Evolutionary conservation across 805 yeast species (phyloP).

Genomic region (Kodamaea sagamina): DNA sequence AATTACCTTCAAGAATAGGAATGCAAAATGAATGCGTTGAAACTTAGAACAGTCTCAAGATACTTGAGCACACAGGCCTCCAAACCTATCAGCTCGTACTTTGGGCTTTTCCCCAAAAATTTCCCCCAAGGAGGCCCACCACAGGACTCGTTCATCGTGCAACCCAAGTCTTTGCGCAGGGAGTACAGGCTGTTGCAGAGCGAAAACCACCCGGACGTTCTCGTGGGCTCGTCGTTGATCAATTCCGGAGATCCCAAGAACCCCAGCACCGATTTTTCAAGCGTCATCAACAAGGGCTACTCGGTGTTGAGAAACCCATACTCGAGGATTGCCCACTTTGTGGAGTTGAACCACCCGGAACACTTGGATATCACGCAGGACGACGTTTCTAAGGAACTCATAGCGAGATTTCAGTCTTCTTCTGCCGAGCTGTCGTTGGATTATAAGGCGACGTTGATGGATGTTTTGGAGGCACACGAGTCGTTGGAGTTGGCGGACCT

Average conservation of each 20-base stretch:
- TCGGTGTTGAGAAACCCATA: conserved; percentile 70
- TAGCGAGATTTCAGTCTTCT: conserved; percentile 39
- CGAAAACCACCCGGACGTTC: conserved; percentile 77
- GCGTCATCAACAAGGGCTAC: conserved; percentile 73
- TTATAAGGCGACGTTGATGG: conserved; percentile 64
- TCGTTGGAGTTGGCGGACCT: conserved; percentile 64
- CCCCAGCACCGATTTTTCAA: conserved; percentile 42
- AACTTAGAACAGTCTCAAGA: background rate
- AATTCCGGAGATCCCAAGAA: conserved; percentile 13
- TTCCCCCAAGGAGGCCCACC: conserved; percentile 70
- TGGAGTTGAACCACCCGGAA: conserved; percentile 38
- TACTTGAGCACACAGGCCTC: conserved; percentile 4
- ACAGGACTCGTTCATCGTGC: conserved; percentile 56
- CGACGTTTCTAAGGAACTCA: conserved; percentile 45
- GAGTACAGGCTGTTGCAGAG: conserved; percentile 79
- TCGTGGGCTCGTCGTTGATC: conserved; percentile 28
- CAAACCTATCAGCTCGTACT: conserved; percentile 38
- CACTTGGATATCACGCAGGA: conserved; percentile 60
- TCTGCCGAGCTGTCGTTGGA: conserved; percentile 35
- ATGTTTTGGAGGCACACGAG: conserved; percentile 84
- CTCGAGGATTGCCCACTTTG: conserved; percentile 48
- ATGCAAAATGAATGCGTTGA: background rate
- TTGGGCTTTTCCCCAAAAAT: conserved; percentile 71
- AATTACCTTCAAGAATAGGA: background rate
- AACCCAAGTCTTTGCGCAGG: conserved; percentile 56